Evolutionary conservation across 371 early-diverging fungal species (phyloP).

Genomic region (Mortierella sp.): DNA sequence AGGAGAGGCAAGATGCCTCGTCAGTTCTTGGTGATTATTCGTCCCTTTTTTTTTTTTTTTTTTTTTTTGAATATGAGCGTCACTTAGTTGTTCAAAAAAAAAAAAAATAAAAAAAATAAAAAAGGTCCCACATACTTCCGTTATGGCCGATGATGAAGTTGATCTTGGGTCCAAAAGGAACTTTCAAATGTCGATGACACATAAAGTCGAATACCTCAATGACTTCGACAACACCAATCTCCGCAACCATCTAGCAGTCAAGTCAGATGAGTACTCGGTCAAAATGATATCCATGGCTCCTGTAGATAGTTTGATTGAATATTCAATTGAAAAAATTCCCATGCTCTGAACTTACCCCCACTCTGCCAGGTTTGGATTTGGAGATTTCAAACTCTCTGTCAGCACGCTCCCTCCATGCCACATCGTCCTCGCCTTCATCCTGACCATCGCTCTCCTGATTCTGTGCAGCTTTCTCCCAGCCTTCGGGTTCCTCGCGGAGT

Average conservation of each 20-base stretch:
- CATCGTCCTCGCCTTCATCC: slow-evolving; percentile 2
- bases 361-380: slow-evolving; percentile 13
- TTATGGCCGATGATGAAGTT: slow-evolving; percentile 97
- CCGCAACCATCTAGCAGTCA: slow-evolving; percentile 52
- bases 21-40: no score
- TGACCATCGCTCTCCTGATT: slow-evolving; percentile 2
- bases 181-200: slow-evolving; percentile 88
- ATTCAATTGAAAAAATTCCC: background rate
- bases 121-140: slow-evolving; percentile 71
- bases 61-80: no score
- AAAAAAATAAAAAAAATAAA: background rate
- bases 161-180: slow-evolving; percentile 86
- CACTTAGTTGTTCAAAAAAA: no score
- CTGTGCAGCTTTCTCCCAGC: slow-evolving; percentile 16
- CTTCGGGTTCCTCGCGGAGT: slow-evolving; percentile 32
- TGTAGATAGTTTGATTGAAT: background rate
- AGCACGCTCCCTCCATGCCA: slow-evolving; percentile 16
- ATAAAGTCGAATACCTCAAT: slow-evolving; percentile 92
- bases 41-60: background rate
- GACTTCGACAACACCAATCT: slow-evolving; percentile 80
- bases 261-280: background rate
- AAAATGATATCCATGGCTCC: background rate
- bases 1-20: background rate
- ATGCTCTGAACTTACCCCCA: slow-evolving; percentile 25
- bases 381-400: slow-evolving; percentile 26